A percentile compares a stretch with the other conserved stretches of the same genome.
Evolutionary conservation across 1,284 basidiomycete species (phyloP).

Genomic region (Xerocomus minutiporus): DNA sequence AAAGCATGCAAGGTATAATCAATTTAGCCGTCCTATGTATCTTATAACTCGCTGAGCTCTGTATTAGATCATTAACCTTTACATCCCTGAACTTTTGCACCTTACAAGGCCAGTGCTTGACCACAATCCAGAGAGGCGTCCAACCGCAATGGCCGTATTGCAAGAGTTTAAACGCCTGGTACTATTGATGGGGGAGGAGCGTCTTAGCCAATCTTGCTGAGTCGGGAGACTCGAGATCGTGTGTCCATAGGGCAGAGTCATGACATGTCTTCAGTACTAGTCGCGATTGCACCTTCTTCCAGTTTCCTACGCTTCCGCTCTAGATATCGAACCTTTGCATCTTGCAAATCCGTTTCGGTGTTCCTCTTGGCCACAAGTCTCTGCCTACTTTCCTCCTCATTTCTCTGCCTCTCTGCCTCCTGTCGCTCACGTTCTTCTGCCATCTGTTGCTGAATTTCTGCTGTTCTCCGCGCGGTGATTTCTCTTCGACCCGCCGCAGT

Average conservation of each 20-base stretch:
- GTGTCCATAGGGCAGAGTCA: constrained; percentile 8
- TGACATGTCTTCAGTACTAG: constrained; percentile 5
- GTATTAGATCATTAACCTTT: constrained; percentile 50
- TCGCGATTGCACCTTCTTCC: constrained; percentile 40
- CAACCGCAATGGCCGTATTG: constrained; percentile 45
- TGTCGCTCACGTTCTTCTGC: constrained; percentile 63
- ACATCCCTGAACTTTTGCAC: constrained; percentile 52
- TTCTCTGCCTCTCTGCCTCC: constrained; percentile 51
- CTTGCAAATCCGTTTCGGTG: constrained; percentile 63
- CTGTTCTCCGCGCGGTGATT: constrained; percentile 73
- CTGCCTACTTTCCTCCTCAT: constrained; percentile 55
- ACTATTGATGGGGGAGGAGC: constrained; percentile 29
- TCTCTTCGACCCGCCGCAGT: constrained; percentile 73
- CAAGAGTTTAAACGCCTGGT: constrained; percentile 39
- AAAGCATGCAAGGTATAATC: constrained; percentile 56
- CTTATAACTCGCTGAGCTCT: constrained; percentile 4
- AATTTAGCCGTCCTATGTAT: neutral
- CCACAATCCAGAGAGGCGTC: constrained; percentile 46
- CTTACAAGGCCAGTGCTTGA: constrained; percentile 56
- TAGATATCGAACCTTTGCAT: constrained; percentile 72
- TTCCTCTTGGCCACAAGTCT: constrained; percentile 64
- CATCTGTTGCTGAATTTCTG: constrained; percentile 72
- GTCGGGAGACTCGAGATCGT: neutral
- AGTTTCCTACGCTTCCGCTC: constrained; percentile 75
- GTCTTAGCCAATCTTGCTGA: constrained; percentile 22